Evolutionary conservation across 441 rosid genomes (phyloP), one percentile per base, ranked within the genome.

Genomic region (Viola pubescens): DNA sequence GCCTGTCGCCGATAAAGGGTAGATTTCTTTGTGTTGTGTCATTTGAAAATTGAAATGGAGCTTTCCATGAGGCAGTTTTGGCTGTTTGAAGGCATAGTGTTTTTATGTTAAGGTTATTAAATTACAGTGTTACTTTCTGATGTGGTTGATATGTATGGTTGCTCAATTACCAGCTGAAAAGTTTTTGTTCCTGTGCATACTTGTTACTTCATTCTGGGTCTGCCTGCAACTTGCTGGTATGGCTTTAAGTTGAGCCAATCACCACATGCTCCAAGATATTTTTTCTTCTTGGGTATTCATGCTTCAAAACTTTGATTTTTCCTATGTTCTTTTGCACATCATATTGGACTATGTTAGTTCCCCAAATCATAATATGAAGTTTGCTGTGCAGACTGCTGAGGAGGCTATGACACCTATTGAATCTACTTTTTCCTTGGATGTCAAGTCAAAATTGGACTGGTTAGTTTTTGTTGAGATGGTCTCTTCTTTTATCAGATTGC

Each of bases 351-450:
- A 56, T 26, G 12, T 54, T 47, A 44, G n/a, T 13, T 46, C 47
- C 49, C 13, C 12, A 38, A 61, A 54, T 39, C 42, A 50, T 57
- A 10, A 41, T 45, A 37, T 47, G 48, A 54, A 38, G 45, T 66
- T 69, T 37, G 37, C 59, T 51, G 34, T 58, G 75, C 94, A 92
- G 97, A 92, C 97, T n/a, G 97, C 97, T 16, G 88, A 89, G 65
- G 94, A 89, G 77, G 98, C 98, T 38, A 92, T 92, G 98, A 92
- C 98, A 7, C 98, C 98, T 34, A 92, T 92, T 70, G 98, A 89
- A 67, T 91, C 95, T 14, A 87, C 95, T 26, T 91, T 91, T 69
- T 91, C 97, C 50, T 75, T 91, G 67, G 91, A 91, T 77, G 94
- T 88, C 54, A 82, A 84, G 70, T 82, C 97, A 63, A 89, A 91